Evolutionary conservation across 2,329 filamentous ascomycete genomes (phyloP), one percentile per base, ranked within the genome.

Genomic region (Chaetomiaceae sp.): DNA sequence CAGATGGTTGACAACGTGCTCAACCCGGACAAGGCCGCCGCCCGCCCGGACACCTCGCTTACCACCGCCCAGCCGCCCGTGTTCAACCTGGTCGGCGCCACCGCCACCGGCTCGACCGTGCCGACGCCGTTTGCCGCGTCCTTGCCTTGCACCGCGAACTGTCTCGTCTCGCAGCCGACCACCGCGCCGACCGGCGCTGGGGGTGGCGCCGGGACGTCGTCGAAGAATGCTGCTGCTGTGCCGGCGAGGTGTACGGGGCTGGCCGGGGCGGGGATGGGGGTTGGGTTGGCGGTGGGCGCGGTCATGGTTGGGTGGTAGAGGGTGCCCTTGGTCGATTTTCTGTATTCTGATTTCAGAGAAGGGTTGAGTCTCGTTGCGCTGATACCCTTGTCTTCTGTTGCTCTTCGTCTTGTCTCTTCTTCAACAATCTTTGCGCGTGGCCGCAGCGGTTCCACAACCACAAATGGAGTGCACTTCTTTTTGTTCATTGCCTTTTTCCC

Each of bases 1-100:
- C 78, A 81, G 58, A 64, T 81, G 39, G 68, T 81, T 47, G 78
- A 83, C 57, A 70, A 69, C 49, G 70, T 75, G 10, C 62, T 76
- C 26, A 73, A 71, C 57, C 72, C 71, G 1, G 60, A 69, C 33
- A 62, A 57, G 7, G 43, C 61, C 14, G 53, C 52, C 4, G 62
- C 60, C 4, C 51, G 53, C 15, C 71, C 71, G 1, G 61, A 73
- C 34, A 63, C 68, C 4, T 58, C 55, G 6, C 42, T 45, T 4
- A 54, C 61, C 1, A 57, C 57, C n/a, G 63, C 61, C 4, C 65
- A 70, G 32, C 50, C 58, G 14, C 65, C 69, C 3, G 66, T 62
- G 0, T 67, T 62, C 39, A 44, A 51, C 1, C 50, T 39, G 19
- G 49, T 41, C 34, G 54, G 54, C 2, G 50, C 45, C 1, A 55